Conservation (phyloP, 441 rosid species). For the Euphorbia corollata region DNA sequence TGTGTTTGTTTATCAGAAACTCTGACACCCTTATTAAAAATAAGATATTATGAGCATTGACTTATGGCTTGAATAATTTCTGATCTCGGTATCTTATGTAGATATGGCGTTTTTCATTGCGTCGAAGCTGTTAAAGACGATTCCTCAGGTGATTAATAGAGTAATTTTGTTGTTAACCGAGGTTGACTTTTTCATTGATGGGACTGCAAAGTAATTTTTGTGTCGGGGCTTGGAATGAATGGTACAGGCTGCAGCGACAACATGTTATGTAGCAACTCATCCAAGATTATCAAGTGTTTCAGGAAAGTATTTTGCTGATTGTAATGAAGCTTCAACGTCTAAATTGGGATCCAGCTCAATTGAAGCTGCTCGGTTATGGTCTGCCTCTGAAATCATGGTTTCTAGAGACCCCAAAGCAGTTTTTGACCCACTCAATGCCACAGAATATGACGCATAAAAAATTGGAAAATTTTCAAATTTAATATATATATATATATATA, state of each 20-base stretch:
- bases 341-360: constrained; percentile 56
- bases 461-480: background rate
- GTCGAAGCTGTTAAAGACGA: constrained; percentile 74
- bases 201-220: background rate
- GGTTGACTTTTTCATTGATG: background rate
- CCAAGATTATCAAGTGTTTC: constrained; percentile 42
- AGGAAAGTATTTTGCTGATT: constrained; percentile 74
- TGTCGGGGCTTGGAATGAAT: background rate
- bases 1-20: background rate
- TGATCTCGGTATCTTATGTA: constrained; percentile 25
- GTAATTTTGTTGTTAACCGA: background rate
- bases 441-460: constrained; percentile 18
- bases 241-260: constrained; percentile 74
- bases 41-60: background rate
- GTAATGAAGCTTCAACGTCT: constrained; percentile 65
- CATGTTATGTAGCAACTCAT: constrained; percentile 67
- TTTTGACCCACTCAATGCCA: constrained; percentile 32
- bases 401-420: constrained; percentile 45
- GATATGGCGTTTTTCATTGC: constrained; percentile 76
- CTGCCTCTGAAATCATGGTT: constrained; percentile 65
- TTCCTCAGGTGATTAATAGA: constrained; percentile 59
- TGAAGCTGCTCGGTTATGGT: constrained; percentile 70
- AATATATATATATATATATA: background rate
- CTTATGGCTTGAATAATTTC: background rate
- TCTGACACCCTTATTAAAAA: background rate